phyloP scores from a whole-genome alignment of 176 grass and related monocot genomes.

The Rhynchospora breviuscula region DNA sequence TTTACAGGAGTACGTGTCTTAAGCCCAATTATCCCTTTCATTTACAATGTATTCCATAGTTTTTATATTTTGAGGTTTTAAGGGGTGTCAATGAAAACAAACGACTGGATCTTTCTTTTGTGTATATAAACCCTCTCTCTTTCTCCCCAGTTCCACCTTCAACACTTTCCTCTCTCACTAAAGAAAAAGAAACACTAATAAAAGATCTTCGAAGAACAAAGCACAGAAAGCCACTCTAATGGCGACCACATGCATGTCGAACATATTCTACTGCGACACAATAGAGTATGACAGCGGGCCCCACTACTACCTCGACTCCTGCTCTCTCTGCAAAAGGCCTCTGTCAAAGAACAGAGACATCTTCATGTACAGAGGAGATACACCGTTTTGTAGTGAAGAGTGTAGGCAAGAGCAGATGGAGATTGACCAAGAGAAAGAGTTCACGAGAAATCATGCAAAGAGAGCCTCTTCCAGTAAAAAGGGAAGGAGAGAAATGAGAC shows the following conservation, averaged over 20 bases:
- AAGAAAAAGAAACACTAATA: not conserved
- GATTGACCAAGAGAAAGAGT: slow-evolving; percentile 30
- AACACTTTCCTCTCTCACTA: not conserved
- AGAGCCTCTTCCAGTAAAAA: not conserved
- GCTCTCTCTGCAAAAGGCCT: slow-evolving; percentile 50
- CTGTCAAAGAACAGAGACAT: slow-evolving; percentile 43
- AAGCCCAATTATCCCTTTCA: too few relatives aligned
- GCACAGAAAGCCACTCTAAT: slow-evolving; percentile 20
- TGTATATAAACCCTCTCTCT: slow-evolving; percentile 1
- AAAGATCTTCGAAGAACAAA: not conserved
- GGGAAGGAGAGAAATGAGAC: slow-evolving; percentile 1
- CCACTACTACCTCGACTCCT: slow-evolving; percentile 39
- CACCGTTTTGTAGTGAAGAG: slow-evolving; percentile 74
- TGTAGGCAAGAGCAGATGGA: slow-evolving; percentile 67
- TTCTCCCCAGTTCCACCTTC: not conserved
- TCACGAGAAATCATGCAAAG: slow-evolving; percentile 8
- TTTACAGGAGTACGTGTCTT: not conserved
- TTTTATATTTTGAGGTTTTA: not conserved
- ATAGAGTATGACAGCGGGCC: slow-evolving; percentile 19
- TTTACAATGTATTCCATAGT: too few relatives aligned
- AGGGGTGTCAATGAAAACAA: not conserved
- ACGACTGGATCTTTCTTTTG: not conserved
- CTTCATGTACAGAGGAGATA: slow-evolving; percentile 79
- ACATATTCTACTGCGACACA: slow-evolving; percentile 44
- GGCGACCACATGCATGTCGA: slow-evolving; percentile 20